Percentiles rank a stretch among this genome's conserved stretches.
Conservation (phyloP, 2,329 filamentous ascomycete species). For the Teratosphaeria nubilosa region DNA sequence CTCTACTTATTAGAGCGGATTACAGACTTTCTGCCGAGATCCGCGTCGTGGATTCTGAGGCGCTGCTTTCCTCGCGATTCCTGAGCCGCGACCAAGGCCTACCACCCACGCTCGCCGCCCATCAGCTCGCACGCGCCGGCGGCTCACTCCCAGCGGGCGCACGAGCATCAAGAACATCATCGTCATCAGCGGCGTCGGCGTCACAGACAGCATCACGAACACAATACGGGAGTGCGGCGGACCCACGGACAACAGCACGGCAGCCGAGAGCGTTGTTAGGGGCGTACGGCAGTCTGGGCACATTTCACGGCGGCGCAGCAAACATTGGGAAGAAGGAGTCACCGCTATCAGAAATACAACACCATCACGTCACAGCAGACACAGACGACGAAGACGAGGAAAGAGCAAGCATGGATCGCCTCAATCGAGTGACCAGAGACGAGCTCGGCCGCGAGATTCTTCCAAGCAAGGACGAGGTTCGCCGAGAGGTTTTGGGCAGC, state of each 20-base stretch:
- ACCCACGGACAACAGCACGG: background rate
- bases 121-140: conserved; percentile 7
- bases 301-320: conserved; percentile 18
- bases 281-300: conserved; percentile 25
- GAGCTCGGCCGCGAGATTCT: conserved; percentile 7
- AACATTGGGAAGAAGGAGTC: conserved; percentile 15
- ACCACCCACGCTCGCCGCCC: conserved; percentile 6
- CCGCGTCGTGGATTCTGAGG: conserved; percentile 81
- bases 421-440: background rate
- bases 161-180: conserved; percentile 25
- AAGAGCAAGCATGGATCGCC: conserved; percentile 3
- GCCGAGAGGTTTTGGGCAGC: background rate
- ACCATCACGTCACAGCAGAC: conserved; percentile 7
- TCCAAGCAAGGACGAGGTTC: conserved; percentile 78
- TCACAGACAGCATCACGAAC: background rate
- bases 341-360: conserved; percentile 19
- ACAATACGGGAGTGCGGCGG: conserved; percentile 16
- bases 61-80: conserved; percentile 82
- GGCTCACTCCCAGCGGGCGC: conserved; percentile 24
- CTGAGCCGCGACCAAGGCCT: conserved; percentile 69
- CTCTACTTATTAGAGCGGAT: conserved; percentile 68
- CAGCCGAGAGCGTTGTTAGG: conserved; percentile 12
- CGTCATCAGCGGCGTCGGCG: background rate
- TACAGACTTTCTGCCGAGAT: conserved; percentile 88
- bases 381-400: conserved; percentile 12